Evolutionary conservation across 495 filamentous ascomycete genomes (phyloP), one percentile per base, ranked within the genome.

Genomic region (Entonaema liquescens): DNA sequence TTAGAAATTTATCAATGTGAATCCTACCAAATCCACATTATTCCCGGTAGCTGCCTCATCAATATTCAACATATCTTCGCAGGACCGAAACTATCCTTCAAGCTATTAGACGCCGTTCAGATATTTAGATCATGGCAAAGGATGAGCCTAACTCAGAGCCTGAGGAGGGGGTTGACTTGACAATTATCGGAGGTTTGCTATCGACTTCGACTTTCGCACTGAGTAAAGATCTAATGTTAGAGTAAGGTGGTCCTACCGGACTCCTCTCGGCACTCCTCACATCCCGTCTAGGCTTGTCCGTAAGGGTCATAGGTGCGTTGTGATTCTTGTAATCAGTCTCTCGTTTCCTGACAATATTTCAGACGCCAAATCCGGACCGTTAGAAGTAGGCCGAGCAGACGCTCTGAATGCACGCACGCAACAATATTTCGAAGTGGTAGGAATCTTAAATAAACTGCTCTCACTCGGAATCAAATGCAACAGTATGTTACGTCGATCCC

Each of bases 341-440:
- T 23, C 9, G 9, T 12, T 23, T 9, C 36, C 56, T 63, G 17
- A 70, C 4, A 4, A 38, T 35, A 9, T 36, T 17, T 23, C 47
- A 74, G 74, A 76, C 50, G 55, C 62, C 3, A 76, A 76, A 62
- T 50, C 74, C 5, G 70, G 71, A 8, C 59, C 66, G 9, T 50
- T 76, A 15, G 64, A 69, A 21, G 31, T 74, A 5, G 74, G 74
- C 25, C 58, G 74, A 50, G 74, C 74, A 17, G 74, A 76, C 57
- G 74, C 74, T n/a, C 28, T 76, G 60, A 76, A 76, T 61, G 74
- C 74, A 7, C 59, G 74, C 23, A 76, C 71, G 1, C 71, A 76
- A 29, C 74, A 76, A 21, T 74, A 74, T 28, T 56, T 76, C 8
- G 60, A 71, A 44, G 68, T 74, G 2, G 71, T 67, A 23, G 71